Percentiles rank a stretch among this genome's conserved stretches.
These are phyloP conservation scores for Salinomyces thailandicus DNA, from an alignment of 2,329 filamentous ascomycete species.

Conservation along the genomic window DNA sequence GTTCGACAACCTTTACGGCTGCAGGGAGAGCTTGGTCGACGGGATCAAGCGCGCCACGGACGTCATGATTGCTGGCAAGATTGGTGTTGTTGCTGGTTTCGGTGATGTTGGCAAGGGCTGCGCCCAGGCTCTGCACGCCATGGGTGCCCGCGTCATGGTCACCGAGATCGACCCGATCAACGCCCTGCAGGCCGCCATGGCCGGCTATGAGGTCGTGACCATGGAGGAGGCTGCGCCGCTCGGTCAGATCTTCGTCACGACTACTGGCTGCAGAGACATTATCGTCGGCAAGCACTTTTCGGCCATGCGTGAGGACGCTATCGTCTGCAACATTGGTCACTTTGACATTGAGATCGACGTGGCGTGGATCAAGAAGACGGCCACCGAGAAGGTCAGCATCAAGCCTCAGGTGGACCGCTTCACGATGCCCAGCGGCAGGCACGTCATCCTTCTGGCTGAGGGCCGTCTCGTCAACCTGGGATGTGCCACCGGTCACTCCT, in stretches of 20 bases:
- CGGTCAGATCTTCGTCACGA: constrained; percentile 98
- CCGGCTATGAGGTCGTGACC: constrained; percentile 90
- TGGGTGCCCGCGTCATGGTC: constrained; percentile 93
- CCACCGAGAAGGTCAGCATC: constrained; percentile 90
- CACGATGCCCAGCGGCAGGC: constrained; percentile 82
- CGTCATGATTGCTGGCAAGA: constrained; percentile 99
- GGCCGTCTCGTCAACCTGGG: constrained; percentile 98
- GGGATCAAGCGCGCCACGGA: constrained; percentile 99
- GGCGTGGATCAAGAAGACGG: constrained; percentile 97
- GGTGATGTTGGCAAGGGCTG: constrained; percentile 99
- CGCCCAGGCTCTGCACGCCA: constrained; percentile 86
- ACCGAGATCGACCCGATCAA: constrained; percentile 99
- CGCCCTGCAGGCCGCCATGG: constrained; percentile 95
- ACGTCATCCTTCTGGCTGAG: constrained; percentile 98
- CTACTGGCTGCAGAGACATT: constrained; percentile 98
- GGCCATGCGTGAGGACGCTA: constrained; percentile 91
- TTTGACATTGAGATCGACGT: constrained; percentile 99
- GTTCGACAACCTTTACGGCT: constrained; percentile 99
- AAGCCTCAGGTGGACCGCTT: constrained; percentile 99
- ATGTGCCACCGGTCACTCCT: constrained; percentile 97
- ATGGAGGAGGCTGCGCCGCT: constrained; percentile 89
- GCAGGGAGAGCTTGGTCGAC: constrained; percentile 96
- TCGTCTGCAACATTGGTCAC: constrained; percentile 99
- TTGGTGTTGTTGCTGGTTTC: constrained; percentile 93
- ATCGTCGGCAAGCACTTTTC: constrained; percentile 86